Evolutionary conservation across 805 yeast species (phyloP).

Genomic region (Candida succiphila): DNA sequence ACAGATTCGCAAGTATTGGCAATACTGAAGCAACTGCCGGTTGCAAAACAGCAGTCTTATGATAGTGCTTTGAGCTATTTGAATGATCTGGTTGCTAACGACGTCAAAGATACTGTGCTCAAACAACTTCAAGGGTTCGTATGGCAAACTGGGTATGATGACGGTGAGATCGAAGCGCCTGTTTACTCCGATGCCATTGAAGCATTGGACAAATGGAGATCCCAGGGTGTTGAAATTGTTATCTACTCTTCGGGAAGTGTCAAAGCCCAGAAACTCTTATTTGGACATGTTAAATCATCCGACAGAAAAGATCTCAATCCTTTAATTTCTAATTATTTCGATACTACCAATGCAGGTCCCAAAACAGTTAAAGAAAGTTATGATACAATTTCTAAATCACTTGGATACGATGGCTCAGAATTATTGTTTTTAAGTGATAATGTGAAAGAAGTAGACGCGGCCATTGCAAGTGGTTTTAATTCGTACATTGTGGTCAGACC

Average conservation of each 20-base stretch:
- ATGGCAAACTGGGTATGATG: conserved; percentile 72
- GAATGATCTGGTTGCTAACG: conserved; percentile 44
- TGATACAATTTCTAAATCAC: conserved; percentile 32
- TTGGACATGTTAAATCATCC: conserved; percentile 43
- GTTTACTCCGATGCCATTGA: conserved; percentile 62
- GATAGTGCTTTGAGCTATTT: conserved; percentile 37
- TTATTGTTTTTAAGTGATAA: conserved; percentile 76
- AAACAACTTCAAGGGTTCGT: conserved; percentile 76
- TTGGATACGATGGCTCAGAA: conserved; percentile 18
- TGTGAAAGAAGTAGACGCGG: conserved; percentile 68
- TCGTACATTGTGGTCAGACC: conserved; percentile 57
- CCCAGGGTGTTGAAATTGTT: conserved; percentile 29
- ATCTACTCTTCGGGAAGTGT: conserved; percentile 89
- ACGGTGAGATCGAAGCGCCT: conserved; percentile 73
- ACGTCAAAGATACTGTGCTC: conserved; percentile 67
- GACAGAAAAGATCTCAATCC: conserved; percentile 39
- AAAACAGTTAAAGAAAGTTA: conserved; percentile 56
- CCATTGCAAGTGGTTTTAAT: conserved; percentile 50
- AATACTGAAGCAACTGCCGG: conserved; percentile 38
- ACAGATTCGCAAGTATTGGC: conserved; percentile 16
- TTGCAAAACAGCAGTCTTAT: conserved; percentile 15
- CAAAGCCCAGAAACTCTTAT: conserved; percentile 74
- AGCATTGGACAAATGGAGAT: conserved; percentile 35
- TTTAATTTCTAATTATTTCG: conserved; percentile 61
- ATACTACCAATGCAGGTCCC: conserved; percentile 74